phyloP scores from a whole-genome alignment of 2,329 filamentous ascomycete genomes.

The Epichloe gansuensis region DNA sequence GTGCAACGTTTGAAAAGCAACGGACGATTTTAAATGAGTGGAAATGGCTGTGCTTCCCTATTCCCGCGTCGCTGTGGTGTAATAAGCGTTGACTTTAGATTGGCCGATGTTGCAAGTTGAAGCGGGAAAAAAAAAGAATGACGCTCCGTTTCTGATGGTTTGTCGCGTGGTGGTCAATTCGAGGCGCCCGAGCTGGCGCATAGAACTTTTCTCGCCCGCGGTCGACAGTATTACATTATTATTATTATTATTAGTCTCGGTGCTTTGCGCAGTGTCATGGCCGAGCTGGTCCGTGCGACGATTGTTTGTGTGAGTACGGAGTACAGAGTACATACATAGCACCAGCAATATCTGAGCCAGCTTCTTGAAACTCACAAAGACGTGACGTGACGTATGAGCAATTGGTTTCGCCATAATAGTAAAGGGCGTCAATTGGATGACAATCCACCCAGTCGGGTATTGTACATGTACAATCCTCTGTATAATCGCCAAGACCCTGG shows the following conservation, averaged over 20 bases:
- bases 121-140: background rate
- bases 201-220: background rate
- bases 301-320: background rate
- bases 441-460: no score
- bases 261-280: background rate
- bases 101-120: background rate
- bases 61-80: background rate
- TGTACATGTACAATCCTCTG: no score
- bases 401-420: no score
- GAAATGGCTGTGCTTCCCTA: slow-evolving; percentile 1
- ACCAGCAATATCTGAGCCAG: no score
- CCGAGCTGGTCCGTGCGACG: background rate
- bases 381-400: no score
- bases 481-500: background rate
- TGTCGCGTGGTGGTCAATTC: background rate
- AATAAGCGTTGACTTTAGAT: background rate
- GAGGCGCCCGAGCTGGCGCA: background rate
- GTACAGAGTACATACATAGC: no score
- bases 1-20: background rate
- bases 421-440: no score
- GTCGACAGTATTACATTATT: background rate
- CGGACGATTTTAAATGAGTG: background rate
- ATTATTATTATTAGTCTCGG: no score
- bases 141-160: background rate
- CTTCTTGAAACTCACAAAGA: no score